Conservation (phyloP, 345 rosid genomes). For the Rhodamnia argentea region DNA sequence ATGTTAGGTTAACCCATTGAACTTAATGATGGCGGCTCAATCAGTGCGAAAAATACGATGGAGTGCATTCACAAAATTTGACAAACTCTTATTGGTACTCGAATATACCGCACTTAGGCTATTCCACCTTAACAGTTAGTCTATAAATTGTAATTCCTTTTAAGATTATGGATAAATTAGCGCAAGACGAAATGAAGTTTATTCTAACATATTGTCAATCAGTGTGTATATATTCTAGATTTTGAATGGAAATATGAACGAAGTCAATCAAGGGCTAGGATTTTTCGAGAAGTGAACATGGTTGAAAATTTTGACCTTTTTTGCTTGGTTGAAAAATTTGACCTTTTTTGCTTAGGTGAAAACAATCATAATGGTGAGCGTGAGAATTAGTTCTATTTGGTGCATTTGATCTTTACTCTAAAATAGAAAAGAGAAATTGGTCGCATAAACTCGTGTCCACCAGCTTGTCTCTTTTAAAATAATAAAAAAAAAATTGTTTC, state of each 20-base stretch:
- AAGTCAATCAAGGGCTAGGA: too few relatives aligned
- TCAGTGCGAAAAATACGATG: neutral
- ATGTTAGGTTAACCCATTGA: neutral
- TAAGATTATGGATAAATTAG: neutral
- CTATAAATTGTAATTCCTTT: neutral
- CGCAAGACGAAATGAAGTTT: neutral
- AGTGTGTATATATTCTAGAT: too few relatives aligned
- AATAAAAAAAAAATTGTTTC: neutral
- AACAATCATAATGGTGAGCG: neutral
- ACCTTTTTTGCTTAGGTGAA: neutral
- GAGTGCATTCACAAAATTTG: neutral
- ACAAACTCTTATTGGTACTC: neutral
- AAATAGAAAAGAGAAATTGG: neutral
- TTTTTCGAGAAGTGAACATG: neutral
- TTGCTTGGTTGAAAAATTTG: too few relatives aligned
- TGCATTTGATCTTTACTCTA: neutral
- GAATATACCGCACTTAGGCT: neutral
- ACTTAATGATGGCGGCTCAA: neutral
- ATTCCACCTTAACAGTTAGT: neutral
- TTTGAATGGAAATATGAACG: too few relatives aligned
- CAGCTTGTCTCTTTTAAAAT: neutral
- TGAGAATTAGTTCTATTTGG: neutral
- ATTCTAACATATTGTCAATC: neutral
- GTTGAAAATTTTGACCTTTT: too few relatives aligned
- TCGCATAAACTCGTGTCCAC: neutral